A percentile compares a stretch with the other conserved stretches of the same genome.
Evolutionary conservation across 208 protist species (phyloP).

Genomic region (Leishmania lainsoni): DNA sequence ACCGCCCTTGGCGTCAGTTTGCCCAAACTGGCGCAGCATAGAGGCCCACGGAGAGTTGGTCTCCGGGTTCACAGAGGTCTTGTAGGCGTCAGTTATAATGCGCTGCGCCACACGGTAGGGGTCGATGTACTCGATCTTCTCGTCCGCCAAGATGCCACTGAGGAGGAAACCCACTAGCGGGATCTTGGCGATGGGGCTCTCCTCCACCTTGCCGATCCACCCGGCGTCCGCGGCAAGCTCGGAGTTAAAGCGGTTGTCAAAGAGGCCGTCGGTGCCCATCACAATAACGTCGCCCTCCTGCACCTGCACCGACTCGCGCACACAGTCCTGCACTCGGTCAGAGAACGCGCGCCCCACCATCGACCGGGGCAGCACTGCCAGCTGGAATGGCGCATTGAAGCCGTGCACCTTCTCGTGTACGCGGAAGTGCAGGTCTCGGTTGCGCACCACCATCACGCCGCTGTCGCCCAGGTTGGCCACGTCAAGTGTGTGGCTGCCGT

Average conservation of each 20-base stretch:
- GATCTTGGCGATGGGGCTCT: slow-evolving; percentile 66
- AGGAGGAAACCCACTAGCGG: slow-evolving; percentile 81
- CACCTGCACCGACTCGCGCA: slow-evolving; percentile 75
- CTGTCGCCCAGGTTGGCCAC: slow-evolving; percentile 93
- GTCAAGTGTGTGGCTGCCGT: slow-evolving; percentile 70
- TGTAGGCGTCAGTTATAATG: slow-evolving; percentile 82
- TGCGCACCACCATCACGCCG: slow-evolving; percentile 83
- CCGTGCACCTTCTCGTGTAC: slow-evolving; percentile 89
- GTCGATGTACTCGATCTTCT: slow-evolving; percentile 80
- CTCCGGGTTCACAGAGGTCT: slow-evolving; percentile 64
- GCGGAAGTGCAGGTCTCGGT: slow-evolving; percentile 77
- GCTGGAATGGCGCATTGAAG: slow-evolving; percentile 94
- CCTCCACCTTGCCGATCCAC: slow-evolving; percentile 76
- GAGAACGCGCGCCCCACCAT: slow-evolving; percentile 76
- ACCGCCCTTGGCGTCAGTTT: slow-evolving; percentile 73
- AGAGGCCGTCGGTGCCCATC: slow-evolving; percentile 93
- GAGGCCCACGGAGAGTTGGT: slow-evolving; percentile 83
- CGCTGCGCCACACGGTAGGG: slow-evolving; percentile 90
- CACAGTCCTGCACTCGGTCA: slow-evolving; percentile 67
- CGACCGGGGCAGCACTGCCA: slow-evolving; percentile 75
- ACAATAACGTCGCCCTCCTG: slow-evolving; percentile 93
- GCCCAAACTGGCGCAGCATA: slow-evolving; percentile 82
- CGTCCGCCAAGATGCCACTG: slow-evolving; percentile 65
- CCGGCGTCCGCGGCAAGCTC: slow-evolving; percentile 80
- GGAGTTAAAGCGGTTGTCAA: slow-evolving; percentile 93